Percentiles rank a stretch among this genome's conserved stretches.
Evolutionary conservation across 371 early-diverging fungal genomes (phyloP).

Genomic region (Syncephalis plumigaleata): DNA sequence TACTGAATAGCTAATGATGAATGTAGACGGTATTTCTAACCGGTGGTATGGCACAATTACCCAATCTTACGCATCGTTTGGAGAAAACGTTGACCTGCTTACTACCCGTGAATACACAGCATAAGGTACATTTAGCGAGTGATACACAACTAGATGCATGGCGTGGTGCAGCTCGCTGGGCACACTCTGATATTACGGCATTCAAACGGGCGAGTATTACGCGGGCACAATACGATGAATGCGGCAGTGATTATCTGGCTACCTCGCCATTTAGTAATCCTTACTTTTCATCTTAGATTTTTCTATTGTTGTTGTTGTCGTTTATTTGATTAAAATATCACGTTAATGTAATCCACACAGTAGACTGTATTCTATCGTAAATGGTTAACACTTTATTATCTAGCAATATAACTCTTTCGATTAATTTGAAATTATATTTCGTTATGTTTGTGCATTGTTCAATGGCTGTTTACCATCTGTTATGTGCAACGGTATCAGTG

Average conservation of each 20-base stretch:
- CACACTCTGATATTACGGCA: slow-evolving; percentile 7
- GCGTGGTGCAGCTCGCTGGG: slow-evolving; percentile 66
- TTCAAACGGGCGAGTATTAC: slow-evolving; percentile 32
- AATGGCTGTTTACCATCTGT: too few species aligned
- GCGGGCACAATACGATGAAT: slow-evolving; percentile 55
- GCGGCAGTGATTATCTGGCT: slow-evolving; percentile 50
- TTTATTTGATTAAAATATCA: too few species aligned
- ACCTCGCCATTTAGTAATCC: too few species aligned
- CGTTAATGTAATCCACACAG: too few species aligned
- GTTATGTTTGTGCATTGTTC: too few species aligned
- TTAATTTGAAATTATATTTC: too few species aligned
- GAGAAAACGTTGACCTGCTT: slow-evolving; percentile 32
- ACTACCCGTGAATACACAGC: slow-evolving; percentile 33
- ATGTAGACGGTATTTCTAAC: slow-evolving; percentile 56
- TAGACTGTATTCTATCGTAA: too few species aligned
- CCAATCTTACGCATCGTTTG: slow-evolving; percentile 44
- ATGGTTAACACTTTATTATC: too few species aligned
- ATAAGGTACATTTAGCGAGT: slow-evolving; percentile 38
- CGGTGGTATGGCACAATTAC: slow-evolving; percentile 49
- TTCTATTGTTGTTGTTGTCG: too few species aligned
- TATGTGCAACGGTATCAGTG: too few species aligned
- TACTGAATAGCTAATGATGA: neutral
- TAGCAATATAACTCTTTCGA: too few species aligned
- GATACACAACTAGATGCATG: slow-evolving; percentile 70
- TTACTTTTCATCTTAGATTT: too few species aligned